Base-by-base conservation (phyloP, 345 rosid species). In the Clarkia xantiana region DNA sequence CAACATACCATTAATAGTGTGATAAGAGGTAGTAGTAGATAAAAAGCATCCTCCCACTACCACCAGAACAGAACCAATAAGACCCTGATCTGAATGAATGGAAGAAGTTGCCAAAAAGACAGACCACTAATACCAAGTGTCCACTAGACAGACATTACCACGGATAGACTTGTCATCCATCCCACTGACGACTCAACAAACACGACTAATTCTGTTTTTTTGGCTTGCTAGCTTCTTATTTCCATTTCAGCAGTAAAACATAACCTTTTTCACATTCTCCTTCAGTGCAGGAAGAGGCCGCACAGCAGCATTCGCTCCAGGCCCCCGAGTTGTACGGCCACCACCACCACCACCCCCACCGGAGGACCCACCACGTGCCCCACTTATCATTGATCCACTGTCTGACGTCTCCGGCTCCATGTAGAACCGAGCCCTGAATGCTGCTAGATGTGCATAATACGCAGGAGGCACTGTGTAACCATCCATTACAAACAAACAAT, bases 391-490 rank as follows among this genome's bases (percentile, higher is more conserved):
- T 0, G 98, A 91, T 8, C 95, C 98, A 40, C 94, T 87, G 69
- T 91, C 98, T 6, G 96, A 87, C 2, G 96, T 78, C 75, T 86
- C 98, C 1, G 98, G 96, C 51, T 91, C 98, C 98, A 86, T 81
- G 57, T 91, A 91, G 76, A 91, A 91, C 16, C 96, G 83, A 43
- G 98, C 98, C 59, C 95, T 74, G 53, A 91, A 91, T 36, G 98
- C 98, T 19, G 96, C 98, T 14, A 91, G 85, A 71, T 91, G 98
- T 1, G 98, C 98, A 59, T 91, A 86, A 46, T 91, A 91, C 1
- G 96, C 98, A 11, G 96, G 98, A 3, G 98, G 98, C 40, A 91
- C 98, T 91, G 76, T 61, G 65, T 38, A 46, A 52, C 16, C 46
- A 53, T 53, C 47, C 42, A 11, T 16, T 12, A 15, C 3, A 39